These are phyloP conservation scores for Nitzschia putrida DNA, from an alignment of 108 stramenopile species.

Conservation along the genomic window DNA sequence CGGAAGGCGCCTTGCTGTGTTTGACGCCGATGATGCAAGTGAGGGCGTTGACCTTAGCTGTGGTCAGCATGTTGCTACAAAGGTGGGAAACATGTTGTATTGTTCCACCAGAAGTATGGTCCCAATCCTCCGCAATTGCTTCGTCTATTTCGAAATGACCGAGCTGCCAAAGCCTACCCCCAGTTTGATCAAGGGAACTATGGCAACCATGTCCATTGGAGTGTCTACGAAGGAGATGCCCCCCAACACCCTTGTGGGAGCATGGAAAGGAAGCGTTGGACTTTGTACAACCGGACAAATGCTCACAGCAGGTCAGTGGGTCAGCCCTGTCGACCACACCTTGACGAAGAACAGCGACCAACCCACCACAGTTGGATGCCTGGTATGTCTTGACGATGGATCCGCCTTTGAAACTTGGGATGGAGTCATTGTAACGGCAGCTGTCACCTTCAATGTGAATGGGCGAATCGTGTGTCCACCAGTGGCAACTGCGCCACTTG, in stretches of 20 bases:
- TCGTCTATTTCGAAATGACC: constrained; percentile 94
- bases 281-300: constrained; percentile 93
- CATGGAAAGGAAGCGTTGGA: constrained; percentile 90
- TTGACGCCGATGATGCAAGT: constrained; percentile 76
- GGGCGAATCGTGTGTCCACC: constrained; percentile 30
- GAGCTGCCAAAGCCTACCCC: constrained; percentile 57
- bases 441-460: constrained; percentile 90
- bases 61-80: constrained; percentile 90
- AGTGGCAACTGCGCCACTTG: constrained; percentile 14
- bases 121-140: constrained; percentile 89
- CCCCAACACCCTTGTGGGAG: constrained; percentile 90
- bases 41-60: constrained; percentile 80
- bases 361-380: constrained; percentile 84
- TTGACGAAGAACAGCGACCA: constrained; percentile 66
- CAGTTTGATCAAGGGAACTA: constrained; percentile 34
- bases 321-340: constrained; percentile 59
- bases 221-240: constrained; percentile 96
- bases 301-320: constrained; percentile 79
- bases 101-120: constrained; percentile 86
- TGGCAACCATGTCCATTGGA: constrained; percentile 83
- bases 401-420: constrained; percentile 90
- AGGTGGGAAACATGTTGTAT: constrained; percentile 86
- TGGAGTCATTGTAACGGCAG: constrained; percentile 83
- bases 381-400: constrained; percentile 89
- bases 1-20: constrained; percentile 85